These are phyloP conservation scores for Symbiodinium natans DNA, from an alignment of 73 alveolate genomes.

Conservation along the genomic window DNA sequence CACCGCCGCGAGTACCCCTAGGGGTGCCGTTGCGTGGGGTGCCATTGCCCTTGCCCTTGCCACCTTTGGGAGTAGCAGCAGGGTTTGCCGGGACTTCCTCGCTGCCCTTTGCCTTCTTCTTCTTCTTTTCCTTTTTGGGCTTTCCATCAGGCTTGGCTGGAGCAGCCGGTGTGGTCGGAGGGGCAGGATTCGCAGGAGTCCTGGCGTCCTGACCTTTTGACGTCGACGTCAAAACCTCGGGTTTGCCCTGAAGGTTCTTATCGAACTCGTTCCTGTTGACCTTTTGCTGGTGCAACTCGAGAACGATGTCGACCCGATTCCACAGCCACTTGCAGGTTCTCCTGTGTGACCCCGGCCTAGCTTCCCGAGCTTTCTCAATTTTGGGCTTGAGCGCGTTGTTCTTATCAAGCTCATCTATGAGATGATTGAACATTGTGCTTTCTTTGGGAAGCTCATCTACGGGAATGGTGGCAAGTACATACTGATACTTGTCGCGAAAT, in stretches of 20 bases:
- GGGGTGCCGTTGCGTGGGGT: neutral
- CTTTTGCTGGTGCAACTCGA: neutral
- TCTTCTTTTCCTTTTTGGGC: neutral
- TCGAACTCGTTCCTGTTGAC: neutral
- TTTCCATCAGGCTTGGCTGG: neutral
- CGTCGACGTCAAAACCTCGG: neutral
- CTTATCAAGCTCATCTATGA: neutral
- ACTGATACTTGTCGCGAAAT: neutral
- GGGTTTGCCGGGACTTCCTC: neutral
- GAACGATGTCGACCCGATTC: neutral
- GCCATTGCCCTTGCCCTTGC: no score
- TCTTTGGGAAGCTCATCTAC: neutral
- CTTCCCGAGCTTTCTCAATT: neutral
- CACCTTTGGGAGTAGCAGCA: neutral
- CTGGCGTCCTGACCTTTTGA: no score
- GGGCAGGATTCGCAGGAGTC: no score
- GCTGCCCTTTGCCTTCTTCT: neutral
- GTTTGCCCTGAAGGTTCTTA: neutral
- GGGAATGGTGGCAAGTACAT: neutral
- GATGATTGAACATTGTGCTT: conserved; percentile 12
- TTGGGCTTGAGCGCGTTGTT: neutral
- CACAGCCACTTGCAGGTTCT: neutral
- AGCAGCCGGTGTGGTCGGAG: no score
- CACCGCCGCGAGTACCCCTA: neutral
- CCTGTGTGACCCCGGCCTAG: neutral